phyloP scores from a whole-genome alignment of 2,329 filamentous ascomycete genomes.

The Clarireedia hainanense region DNA sequence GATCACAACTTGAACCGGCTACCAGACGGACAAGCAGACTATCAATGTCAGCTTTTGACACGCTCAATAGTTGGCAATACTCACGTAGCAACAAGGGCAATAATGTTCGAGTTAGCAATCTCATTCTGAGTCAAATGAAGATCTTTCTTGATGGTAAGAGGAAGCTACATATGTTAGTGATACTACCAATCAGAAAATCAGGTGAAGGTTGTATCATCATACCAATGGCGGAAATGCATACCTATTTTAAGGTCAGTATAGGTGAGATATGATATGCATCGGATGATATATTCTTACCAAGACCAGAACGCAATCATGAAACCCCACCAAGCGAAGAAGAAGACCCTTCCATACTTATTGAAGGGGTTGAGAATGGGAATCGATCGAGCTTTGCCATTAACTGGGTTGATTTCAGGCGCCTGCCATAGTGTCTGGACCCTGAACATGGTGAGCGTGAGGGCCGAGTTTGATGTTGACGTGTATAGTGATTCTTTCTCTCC shows the following conservation, averaged over 20 bases:
- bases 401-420: conserved; percentile 50
- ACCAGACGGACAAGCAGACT: conserved; percentile 64
- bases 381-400: conserved; percentile 74
- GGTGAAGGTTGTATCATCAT: not conserved
- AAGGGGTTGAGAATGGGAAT: conserved; percentile 73
- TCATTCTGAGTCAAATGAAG: conserved; percentile 62
- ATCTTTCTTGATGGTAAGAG: conserved; percentile 69
- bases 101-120: conserved; percentile 84
- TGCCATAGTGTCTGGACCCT: conserved; percentile 21
- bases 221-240: conserved; percentile 73
- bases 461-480: not conserved
- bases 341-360: conserved; percentile 75
- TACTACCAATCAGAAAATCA: not conserved
- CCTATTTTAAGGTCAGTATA: conserved; percentile 32
- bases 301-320: conserved; percentile 87
- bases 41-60: conserved; percentile 1
- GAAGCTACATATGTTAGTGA: conserved; percentile 32
- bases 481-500: no score
- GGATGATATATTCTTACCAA: conserved; percentile 51
- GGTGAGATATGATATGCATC: conserved; percentile 52
- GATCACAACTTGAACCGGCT: conserved; percentile 78
- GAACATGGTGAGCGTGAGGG: conserved; percentile 9
- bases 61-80: conserved; percentile 1
- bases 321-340: conserved; percentile 82
- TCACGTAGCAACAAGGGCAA: conserved; percentile 62